phyloP scores from a whole-genome alignment of 257 asterid genomes.

The Plantago major region DNA sequence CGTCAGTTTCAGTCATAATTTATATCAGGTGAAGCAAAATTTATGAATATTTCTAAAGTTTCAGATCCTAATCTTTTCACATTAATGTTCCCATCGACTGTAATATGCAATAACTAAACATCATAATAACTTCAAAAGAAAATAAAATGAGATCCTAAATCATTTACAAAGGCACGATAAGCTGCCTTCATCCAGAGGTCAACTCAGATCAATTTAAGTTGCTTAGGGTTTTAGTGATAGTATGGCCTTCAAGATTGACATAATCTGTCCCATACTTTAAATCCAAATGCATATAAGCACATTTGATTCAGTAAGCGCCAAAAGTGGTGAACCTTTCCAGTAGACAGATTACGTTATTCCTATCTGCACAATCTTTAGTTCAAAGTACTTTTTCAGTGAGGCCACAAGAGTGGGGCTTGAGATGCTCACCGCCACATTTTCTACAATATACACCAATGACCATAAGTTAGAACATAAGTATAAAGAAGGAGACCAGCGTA shows the following conservation, averaged over 20 bases:
- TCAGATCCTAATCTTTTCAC: no score
- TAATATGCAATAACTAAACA: no score
- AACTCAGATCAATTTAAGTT: constrained; percentile 74
- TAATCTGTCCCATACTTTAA: constrained; percentile 94
- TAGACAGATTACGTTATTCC: constrained; percentile 78
- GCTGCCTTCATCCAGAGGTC: neutral
- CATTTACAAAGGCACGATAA: neutral
- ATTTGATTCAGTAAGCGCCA: constrained; percentile 80
- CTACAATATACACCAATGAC: constrained; percentile 26
- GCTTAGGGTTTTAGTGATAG: constrained; percentile 60
- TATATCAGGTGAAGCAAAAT: no score
- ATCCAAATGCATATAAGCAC: constrained; percentile 87
- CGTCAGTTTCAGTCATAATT: no score
- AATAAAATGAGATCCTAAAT: neutral
- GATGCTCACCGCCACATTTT: constrained; percentile 55
- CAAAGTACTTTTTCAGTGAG: constrained; percentile 59
- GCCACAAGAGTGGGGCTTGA: constrained; percentile 68
- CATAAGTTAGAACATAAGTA: constrained; percentile 4
- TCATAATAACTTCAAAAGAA: neutral
- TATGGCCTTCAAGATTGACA: constrained; percentile 62
- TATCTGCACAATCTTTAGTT: constrained; percentile 84
- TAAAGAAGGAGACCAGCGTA: neutral
- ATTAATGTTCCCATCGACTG: no score
- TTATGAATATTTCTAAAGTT: no score
- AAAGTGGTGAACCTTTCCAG: constrained; percentile 92